Base-by-base conservation (phyloP, 1,284 basidiomycete genomes). In the Phlebopus sp. region DNA sequence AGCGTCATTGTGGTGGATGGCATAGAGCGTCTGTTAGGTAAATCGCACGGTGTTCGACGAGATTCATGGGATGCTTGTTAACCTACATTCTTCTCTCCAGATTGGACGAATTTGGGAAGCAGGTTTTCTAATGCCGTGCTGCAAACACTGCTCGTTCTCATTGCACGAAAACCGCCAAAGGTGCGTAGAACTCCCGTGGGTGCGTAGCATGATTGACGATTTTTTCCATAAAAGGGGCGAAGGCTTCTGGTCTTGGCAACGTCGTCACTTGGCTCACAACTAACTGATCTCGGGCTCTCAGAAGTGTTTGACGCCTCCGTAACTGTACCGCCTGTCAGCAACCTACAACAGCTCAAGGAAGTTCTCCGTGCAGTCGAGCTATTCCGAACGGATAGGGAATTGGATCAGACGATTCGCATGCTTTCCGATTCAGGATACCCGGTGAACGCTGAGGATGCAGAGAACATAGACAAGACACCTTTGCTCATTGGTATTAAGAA, bases 1-100 rank as follows among this genome's bases (percentile, higher is more conserved):
- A 97, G 94, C 63, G 91, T 98, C 10, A 86, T 99, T 50, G 93
- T 99, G 11, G 87, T 99, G n/a, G 97, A 99, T 63, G 92, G 84
- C 57, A 77, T 97, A 51, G 94, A 97, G 68, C 81, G 94, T 34
- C 72, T 97, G 49, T 76, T 97, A 44, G 92, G 92, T 91, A 47
- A 54, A 82, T 67, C 17, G 10, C 4, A 27, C 17, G 4, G 44
- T 27, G n/a, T 38, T 7, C 35, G n/a, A 29, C 27, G 27, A 11
- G 18, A 3, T 34, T 23, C 2, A 29, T 34, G 19, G 36, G 19
- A 5, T 27, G 25, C 14, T 7, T 10, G 44, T 42, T 39, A 34
- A 52, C 19, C 21, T 10, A 37, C 27, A 49, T 46, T 14, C 47
- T 30, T 11, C 44, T 46, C 37, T 39, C 21, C 43, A 93, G 94